Percentiles rank a stretch among this genome's conserved stretches.
Conservation (phyloP, 176 grass and related monocot genomes). For the Carex myosuroides region DNA sequence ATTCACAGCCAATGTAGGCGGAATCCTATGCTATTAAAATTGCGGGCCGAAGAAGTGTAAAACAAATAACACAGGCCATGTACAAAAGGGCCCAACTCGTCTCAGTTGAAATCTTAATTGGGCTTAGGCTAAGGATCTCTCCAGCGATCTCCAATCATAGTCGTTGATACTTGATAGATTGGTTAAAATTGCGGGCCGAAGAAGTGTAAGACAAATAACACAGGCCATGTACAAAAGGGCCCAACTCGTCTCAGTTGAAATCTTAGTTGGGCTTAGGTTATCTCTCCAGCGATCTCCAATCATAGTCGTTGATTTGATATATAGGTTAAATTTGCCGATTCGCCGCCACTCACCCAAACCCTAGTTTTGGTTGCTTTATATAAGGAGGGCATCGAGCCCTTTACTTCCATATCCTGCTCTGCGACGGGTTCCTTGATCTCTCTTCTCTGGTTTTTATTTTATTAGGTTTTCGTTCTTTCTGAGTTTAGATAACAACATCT, state of each 20-base stretch:
- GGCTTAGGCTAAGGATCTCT: background rate
- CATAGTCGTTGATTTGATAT: background rate
- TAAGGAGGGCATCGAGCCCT: background rate
- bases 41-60: background rate
- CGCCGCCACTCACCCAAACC: conserved; percentile 6
- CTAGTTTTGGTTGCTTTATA: conserved; percentile 13
- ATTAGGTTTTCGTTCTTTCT: background rate
- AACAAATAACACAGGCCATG: background rate
- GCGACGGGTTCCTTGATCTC: background rate
- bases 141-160: background rate
- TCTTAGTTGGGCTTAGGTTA: background rate
- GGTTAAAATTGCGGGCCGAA: background rate
- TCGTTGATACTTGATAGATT: background rate
- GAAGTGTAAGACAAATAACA: background rate
- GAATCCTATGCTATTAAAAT: background rate
- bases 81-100: background rate
- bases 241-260: background rate
- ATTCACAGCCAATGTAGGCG: too few relatives aligned
- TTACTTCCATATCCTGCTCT: background rate
- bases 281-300: background rate
- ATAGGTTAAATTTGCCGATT: background rate
- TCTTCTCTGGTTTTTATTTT: conserved; percentile 8
- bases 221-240: background rate
- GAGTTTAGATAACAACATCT: background rate
- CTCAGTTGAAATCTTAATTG: background rate